A percentile compares a stretch with the other conserved stretches of the same genome.
phyloP scores from a whole-genome alignment of 352 stramenopile species.

The Pythium aristosporum region DNA sequence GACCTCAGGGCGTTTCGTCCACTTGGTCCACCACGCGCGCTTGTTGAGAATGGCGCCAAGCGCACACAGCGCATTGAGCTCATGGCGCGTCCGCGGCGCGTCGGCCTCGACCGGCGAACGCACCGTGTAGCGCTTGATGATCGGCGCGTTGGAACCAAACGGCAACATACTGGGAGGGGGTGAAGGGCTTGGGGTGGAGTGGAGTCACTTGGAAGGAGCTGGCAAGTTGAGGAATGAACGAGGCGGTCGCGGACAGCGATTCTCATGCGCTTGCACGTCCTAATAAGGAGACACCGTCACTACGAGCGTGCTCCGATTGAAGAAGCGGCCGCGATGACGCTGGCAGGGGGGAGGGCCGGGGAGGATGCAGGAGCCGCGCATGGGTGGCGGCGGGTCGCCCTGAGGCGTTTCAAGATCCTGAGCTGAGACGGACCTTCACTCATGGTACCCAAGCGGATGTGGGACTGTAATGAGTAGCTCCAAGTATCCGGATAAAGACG shows the following conservation, averaged over 20 bases:
- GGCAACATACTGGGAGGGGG: neutral
- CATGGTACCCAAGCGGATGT: neutral
- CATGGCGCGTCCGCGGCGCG: constrained; percentile 26
- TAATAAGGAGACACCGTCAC: no score
- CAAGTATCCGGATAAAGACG: constrained; percentile 17
- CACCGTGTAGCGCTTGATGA: constrained; percentile 12
- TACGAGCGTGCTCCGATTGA: neutral
- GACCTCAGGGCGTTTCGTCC: constrained; percentile 28
- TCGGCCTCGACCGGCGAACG: constrained; percentile 14
- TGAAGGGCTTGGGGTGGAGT: neutral
- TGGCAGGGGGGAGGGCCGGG: neutral
- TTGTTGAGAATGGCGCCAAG: constrained; percentile 45
- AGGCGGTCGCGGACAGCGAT: neutral
- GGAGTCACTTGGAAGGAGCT: neutral
- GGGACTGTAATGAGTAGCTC: neutral
- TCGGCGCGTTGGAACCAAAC: constrained; percentile 1
- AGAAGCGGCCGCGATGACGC: neutral
- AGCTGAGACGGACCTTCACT: constrained; percentile 15
- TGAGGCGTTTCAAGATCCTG: neutral
- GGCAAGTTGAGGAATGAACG: constrained; percentile 15
- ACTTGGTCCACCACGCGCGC: constrained; percentile 44
- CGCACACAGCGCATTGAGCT: constrained; percentile 36
- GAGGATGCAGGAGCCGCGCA: neutral
- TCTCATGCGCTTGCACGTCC: neutral
- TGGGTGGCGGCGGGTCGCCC: neutral